Percentiles rank a stretch among this genome's conserved stretches.
phyloP scores from a whole-genome alignment of 2,329 filamentous ascomycete genomes.

The Aspergillus sp. region DNA sequence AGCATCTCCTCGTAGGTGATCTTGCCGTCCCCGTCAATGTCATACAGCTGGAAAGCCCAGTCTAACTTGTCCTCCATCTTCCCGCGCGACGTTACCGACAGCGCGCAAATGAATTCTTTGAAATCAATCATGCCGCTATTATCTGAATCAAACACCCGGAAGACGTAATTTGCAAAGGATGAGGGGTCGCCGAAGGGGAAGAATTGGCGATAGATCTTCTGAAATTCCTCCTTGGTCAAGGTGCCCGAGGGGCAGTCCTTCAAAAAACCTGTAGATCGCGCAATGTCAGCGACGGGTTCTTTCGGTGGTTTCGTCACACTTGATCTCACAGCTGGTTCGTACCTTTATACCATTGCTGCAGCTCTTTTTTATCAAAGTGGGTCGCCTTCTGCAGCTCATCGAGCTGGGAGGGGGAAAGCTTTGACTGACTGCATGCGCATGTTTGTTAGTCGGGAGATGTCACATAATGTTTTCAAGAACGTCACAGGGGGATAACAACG shows the following conservation, averaged over 20 bases:
- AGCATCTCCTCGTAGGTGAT: constrained; percentile 99
- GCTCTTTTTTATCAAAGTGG: constrained; percentile 98
- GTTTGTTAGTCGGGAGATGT: neutral
- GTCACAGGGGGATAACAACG: neutral
- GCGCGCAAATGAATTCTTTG: constrained; percentile 98
- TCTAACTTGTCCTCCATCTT: constrained; percentile 99
- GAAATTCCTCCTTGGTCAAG: constrained; percentile 97
- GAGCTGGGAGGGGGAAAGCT: constrained; percentile 95
- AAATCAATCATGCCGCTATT: constrained; percentile 98
- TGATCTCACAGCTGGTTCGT: constrained; percentile 27
- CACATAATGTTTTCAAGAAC: neutral
- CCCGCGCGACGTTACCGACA: constrained; percentile 93
- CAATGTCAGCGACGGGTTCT: constrained; percentile 1
- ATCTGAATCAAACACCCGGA: constrained; percentile 98
- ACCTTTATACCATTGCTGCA: constrained; percentile 99
- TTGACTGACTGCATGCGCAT: constrained; percentile 73
- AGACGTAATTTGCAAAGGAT: constrained; percentile 97
- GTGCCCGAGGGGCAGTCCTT: constrained; percentile 98
- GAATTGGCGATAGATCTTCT: constrained; percentile 99
- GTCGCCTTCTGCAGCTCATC: constrained; percentile 93
- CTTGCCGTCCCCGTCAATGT: constrained; percentile 98
- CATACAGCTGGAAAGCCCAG: constrained; percentile 99
- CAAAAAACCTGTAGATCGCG: constrained; percentile 69
- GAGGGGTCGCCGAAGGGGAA: constrained; percentile 98
- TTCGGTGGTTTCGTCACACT: too few species aligned